A percentile compares a stretch with the other conserved stretches of the same genome.
These are phyloP conservation scores for Polygonum aviculare DNA, from an alignment of 148 eudicot species.

Conservation along the genomic window DNA sequence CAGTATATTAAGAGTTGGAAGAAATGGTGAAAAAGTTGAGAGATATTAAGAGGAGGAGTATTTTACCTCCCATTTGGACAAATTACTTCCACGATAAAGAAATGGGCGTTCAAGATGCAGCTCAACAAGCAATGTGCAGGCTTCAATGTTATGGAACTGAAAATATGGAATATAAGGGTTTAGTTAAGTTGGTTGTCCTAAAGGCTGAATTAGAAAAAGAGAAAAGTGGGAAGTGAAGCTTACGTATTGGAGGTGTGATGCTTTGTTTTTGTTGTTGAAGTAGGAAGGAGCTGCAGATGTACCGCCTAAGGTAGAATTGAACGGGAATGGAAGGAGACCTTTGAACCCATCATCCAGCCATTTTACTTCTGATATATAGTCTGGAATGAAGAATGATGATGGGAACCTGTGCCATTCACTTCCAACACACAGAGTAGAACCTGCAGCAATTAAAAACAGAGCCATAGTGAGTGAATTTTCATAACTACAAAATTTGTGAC, in stretches of 20 bases:
- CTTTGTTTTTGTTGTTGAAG: constrained; percentile 91
- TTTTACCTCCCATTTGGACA: constrained; percentile 89
- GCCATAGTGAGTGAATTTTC: neutral
- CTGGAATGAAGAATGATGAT: constrained; percentile 94
- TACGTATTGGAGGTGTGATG: constrained; percentile 85
- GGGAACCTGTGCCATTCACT: constrained; percentile 98
- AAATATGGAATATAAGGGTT: constrained; percentile 10
- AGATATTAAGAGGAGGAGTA: neutral
- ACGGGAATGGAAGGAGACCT: constrained; percentile 93
- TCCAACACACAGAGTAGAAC: constrained; percentile 89
- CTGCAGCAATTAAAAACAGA: constrained; percentile 23
- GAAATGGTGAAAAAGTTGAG: neutral
- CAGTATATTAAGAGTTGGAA: constrained; percentile 7
- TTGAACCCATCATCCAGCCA: constrained; percentile 97
- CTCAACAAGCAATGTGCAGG: constrained; percentile 84
- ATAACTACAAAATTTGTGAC: neutral
- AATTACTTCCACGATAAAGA: constrained; percentile 68
- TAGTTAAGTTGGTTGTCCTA: neutral
- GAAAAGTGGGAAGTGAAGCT: constrained; percentile 10
- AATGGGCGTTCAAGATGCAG: constrained; percentile 85
- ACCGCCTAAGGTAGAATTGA: constrained; percentile 87
- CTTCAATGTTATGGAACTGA: constrained; percentile 73
- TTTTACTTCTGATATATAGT: constrained; percentile 63
- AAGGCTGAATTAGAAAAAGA: neutral
- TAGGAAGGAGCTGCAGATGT: constrained; percentile 87